These are phyloP conservation scores for Casuarina cunninghamiana DNA, from an alignment of 306 rosid species.

Conservation along the genomic window DNA sequence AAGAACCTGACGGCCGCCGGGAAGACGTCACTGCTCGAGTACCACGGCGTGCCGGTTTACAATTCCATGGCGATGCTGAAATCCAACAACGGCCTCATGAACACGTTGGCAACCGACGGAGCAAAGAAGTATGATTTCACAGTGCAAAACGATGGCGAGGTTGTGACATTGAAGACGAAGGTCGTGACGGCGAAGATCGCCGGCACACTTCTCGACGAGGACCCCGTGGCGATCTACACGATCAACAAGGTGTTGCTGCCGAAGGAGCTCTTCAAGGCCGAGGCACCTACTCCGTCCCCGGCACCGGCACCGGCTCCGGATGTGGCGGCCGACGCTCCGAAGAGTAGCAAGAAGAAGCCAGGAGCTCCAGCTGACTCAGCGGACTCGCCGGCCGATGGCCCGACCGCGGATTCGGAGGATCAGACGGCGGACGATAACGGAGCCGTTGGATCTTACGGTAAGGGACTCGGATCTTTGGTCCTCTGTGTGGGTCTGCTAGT, in stretches of 20 bases:
- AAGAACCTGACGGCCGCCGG: conserved; percentile 64
- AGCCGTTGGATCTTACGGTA: conserved; percentile 33
- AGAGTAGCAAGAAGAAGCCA: conserved; percentile 39
- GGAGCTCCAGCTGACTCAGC: conserved; percentile 4
- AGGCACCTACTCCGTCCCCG: conserved; percentile 51
- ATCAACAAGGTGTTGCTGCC: conserved; percentile 68
- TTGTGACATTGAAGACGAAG: conserved; percentile 59
- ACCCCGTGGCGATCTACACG: conserved; percentile 61
- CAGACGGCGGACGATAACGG: conserved; percentile 48
- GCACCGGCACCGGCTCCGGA: conserved; percentile 68
- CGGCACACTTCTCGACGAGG: conserved; percentile 63
- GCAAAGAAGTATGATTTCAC: conserved; percentile 65
- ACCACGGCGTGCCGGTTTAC: conserved; percentile 71
- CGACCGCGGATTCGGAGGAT: conserved; percentile 53
- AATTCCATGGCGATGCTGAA: conserved; percentile 51
- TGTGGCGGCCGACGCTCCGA: conserved; percentile 54
- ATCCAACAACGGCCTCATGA: conserved; percentile 62
- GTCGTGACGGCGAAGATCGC: conserved; percentile 59
- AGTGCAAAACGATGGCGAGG: conserved; percentile 79
- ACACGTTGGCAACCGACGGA: conserved; percentile 86
- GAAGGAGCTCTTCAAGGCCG: conserved; percentile 57
- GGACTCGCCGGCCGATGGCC: conserved; percentile 39
- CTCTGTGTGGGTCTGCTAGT: conserved; percentile 30
- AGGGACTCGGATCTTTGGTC: conserved; percentile 15
- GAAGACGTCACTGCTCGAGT: conserved; percentile 56